A percentile compares a stretch with the other conserved stretches of the same genome.
These are phyloP conservation scores for Meyerozyma elateridarum DNA, from an alignment of 1,139 yeast genomes.

Conservation along the genomic window DNA sequence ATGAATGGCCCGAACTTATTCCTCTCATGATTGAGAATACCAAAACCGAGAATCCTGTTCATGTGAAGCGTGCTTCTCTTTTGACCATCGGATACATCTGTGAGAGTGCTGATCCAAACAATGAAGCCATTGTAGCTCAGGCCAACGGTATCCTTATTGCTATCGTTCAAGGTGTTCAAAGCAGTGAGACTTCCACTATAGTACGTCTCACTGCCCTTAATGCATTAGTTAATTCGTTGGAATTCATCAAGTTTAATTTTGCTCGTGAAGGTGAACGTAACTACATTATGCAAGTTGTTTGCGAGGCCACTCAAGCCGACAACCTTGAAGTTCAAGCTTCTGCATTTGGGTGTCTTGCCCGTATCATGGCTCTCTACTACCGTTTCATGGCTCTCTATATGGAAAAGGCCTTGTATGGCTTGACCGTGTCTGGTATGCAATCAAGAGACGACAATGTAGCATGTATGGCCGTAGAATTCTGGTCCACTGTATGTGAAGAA, in stretches of 20 bases:
- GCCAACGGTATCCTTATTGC: slow-evolving; percentile 92
- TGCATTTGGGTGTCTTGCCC: slow-evolving; percentile 92
- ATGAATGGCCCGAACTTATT: slow-evolving; percentile 86
- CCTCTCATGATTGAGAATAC: slow-evolving; percentile 82
- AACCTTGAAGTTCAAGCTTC: slow-evolving; percentile 83
- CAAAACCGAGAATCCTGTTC: slow-evolving; percentile 66
- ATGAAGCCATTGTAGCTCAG: slow-evolving; percentile 74
- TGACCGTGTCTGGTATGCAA: slow-evolving; percentile 91
- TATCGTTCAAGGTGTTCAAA: slow-evolving; percentile 92
- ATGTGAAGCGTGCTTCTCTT: slow-evolving; percentile 81
- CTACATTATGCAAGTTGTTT: slow-evolving; percentile 96
- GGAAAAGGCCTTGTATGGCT: slow-evolving; percentile 93
- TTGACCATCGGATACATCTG: slow-evolving; percentile 93
- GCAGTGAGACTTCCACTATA: slow-evolving; percentile 64
- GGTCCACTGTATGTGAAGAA: slow-evolving; percentile 97
- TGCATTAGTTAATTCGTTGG: slow-evolving; percentile 87
- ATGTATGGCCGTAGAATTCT: slow-evolving; percentile 97
- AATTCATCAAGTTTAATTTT: slow-evolving; percentile 83
- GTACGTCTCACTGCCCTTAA: slow-evolving; percentile 89
- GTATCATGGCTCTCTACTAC: slow-evolving; percentile 87
- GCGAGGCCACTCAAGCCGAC: slow-evolving; percentile 93
- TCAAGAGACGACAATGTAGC: slow-evolving; percentile 82
- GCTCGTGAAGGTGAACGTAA: slow-evolving; percentile 92
- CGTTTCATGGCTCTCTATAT: slow-evolving; percentile 87
- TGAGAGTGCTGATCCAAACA: slow-evolving; percentile 86